These are phyloP conservation scores for Trichomonascaceae sp. DNA, from an alignment of 1,139 yeast species.

Conservation along the genomic window DNA sequence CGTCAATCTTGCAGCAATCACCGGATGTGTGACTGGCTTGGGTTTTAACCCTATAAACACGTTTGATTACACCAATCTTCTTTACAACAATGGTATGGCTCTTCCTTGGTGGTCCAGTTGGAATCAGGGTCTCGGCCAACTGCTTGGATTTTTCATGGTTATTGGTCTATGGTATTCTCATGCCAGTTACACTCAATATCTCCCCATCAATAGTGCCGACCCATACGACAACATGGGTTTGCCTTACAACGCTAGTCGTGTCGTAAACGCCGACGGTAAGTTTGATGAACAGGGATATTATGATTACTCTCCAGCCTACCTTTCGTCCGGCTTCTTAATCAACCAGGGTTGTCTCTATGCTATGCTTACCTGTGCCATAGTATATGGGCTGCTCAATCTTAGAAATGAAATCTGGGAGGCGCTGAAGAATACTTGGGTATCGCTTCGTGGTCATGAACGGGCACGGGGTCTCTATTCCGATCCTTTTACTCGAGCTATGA, in stretches of 20 bases:
- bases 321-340: conserved; percentile 33
- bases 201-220: conserved; percentile 47
- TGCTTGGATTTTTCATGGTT: conserved; percentile 38
- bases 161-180: conserved; percentile 46
- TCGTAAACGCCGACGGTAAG: conserved; percentile 36
- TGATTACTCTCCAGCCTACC: conserved; percentile 41
- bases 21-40: conserved; percentile 50
- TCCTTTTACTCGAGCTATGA: conserved; percentile 52
- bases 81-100: conserved; percentile 32
- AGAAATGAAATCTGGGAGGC: conserved; percentile 19
- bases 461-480: conserved; percentile 36
- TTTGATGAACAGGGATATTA: conserved; percentile 27
- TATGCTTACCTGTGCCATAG: conserved; percentile 21
- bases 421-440: conserved; percentile 14
- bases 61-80: conserved; percentile 47
- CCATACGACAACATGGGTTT: conserved; percentile 44
- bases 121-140: conserved; percentile 37
- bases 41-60: conserved; percentile 52
- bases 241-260: conserved; percentile 36
- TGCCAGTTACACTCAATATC: conserved; percentile 44
- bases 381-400: conserved; percentile 17
- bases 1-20: conserved; percentile 45
- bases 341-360: conserved; percentile 26
- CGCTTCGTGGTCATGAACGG: conserved; percentile 23
- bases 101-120: conserved; percentile 42